phyloP scores from a whole-genome alignment of 2,329 filamentous ascomycete species.

The Leptosphaerulina australis region DNA sequence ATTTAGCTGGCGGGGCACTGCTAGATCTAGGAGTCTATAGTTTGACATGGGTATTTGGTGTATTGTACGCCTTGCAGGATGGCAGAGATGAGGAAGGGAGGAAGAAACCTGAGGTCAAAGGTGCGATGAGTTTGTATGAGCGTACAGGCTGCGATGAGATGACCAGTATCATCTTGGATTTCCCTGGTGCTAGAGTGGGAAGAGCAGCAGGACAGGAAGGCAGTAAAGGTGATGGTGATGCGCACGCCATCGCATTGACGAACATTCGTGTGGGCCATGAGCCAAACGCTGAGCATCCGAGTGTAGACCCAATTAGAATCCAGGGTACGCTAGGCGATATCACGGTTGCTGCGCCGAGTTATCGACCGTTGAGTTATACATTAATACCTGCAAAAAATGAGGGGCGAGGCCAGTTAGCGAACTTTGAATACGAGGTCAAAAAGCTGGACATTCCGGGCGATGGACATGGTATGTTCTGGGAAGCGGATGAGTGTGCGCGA shows the following conservation, averaged over 20 bases:
- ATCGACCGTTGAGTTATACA: slow-evolving; percentile 66
- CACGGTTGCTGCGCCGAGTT: slow-evolving; percentile 72
- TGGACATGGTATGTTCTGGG: slow-evolving; percentile 87
- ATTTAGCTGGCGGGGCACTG: slow-evolving; percentile 80
- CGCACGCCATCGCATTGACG: slow-evolving; percentile 50
- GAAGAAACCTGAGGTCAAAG: slow-evolving; percentile 68
- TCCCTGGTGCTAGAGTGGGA: background rate
- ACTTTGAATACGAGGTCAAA: slow-evolving; percentile 21
- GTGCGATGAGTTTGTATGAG: slow-evolving; percentile 1
- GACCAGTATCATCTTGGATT: slow-evolving; percentile 1
- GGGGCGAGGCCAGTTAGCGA: slow-evolving; percentile 7
- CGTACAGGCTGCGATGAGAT: slow-evolving; percentile 10
- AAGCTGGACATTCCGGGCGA: slow-evolving; percentile 55
- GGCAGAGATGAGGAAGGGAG: slow-evolving; percentile 61
- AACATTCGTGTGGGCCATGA: slow-evolving; percentile 58
- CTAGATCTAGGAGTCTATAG: slow-evolving; percentile 87
- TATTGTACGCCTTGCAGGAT: slow-evolving; percentile 72
- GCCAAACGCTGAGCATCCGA: slow-evolving; percentile 58
- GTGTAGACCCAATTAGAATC: slow-evolving; percentile 68
- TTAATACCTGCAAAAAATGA: slow-evolving; percentile 59
- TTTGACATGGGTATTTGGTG: slow-evolving; percentile 87
- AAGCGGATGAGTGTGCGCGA: slow-evolving; percentile 79
- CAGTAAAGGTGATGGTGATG: slow-evolving; percentile 1
- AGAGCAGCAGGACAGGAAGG: background rate
- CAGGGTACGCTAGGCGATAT: slow-evolving; percentile 82